phyloP scores from a whole-genome alignment of 2,329 filamentous ascomycete genomes.

The Xylaria sp. region DNA sequence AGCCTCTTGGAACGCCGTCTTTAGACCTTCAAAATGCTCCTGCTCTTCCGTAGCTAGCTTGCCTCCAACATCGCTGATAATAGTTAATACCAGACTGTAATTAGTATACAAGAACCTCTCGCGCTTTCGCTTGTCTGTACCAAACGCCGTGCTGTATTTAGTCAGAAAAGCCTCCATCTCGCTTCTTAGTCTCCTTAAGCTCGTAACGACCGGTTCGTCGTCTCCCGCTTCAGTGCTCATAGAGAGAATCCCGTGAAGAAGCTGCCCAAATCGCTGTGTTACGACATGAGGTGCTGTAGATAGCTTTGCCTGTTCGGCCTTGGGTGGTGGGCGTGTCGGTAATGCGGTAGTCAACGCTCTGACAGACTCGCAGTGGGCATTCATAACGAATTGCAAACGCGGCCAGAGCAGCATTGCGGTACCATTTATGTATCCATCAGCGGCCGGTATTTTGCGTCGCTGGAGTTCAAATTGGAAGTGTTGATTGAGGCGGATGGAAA shows the following conservation, averaged over 20 bases:
- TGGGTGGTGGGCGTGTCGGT: slow-evolving; percentile 59
- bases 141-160: slow-evolving; percentile 79
- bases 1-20: slow-evolving; percentile 66
- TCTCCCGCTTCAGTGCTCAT: slow-evolving; percentile 92
- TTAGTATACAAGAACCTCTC: slow-evolving; percentile 95
- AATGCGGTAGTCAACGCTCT: slow-evolving; percentile 68
- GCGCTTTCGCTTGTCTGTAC: slow-evolving; percentile 79
- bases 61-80: slow-evolving; percentile 81
- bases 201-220: slow-evolving; percentile 90
- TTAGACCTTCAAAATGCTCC: slow-evolving; percentile 76
- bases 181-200: slow-evolving; percentile 77
- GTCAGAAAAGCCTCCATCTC: slow-evolving; percentile 88
- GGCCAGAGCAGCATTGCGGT: slow-evolving; percentile 98
- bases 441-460: slow-evolving; percentile 86
- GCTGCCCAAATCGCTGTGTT: slow-evolving; percentile 95
- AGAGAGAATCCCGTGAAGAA: slow-evolving; percentile 84
- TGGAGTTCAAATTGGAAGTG: slow-evolving; percentile 95
- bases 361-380: slow-evolving; percentile 89
- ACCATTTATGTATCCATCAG: slow-evolving; percentile 92
- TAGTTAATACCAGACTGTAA: slow-evolving; percentile 92
- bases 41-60: slow-evolving; percentile 80
- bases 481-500: slow-evolving; percentile 95
- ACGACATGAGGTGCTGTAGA: slow-evolving; percentile 89
- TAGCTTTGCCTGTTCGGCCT: slow-evolving; percentile 66
- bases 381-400: slow-evolving; percentile 92